These are phyloP conservation scores for Polymyxa betae DNA, from an alignment of 208 protist species.

Conservation along the genomic window DNA sequence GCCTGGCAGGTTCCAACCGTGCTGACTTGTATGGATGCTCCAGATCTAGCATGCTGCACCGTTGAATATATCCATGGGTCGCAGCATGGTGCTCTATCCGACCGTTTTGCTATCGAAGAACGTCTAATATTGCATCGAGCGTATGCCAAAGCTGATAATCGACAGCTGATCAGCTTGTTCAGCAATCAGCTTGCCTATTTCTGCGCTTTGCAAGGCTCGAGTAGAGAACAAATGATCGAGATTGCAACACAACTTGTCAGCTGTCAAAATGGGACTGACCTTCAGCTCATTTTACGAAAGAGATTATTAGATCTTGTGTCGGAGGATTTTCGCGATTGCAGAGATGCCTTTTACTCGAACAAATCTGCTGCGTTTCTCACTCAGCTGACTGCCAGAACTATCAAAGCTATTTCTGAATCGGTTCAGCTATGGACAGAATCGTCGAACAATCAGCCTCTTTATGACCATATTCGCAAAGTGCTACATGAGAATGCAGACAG, in stretches of 20 bases:
- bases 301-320: neutral
- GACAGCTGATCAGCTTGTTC: neutral
- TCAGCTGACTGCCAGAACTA: neutral
- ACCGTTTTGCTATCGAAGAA: neutral
- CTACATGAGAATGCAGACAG: neutral
- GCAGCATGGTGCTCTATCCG: no score
- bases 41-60: no score
- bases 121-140: neutral
- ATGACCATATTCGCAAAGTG: neutral
- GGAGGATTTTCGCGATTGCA: neutral
- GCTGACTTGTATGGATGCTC: no score
- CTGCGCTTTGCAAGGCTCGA: neutral
- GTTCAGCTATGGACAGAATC: neutral
- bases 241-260: neutral
- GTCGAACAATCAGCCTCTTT: neutral
- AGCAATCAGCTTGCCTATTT: neutral
- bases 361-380: neutral
- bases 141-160: neutral
- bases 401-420: neutral
- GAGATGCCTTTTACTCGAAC: neutral
- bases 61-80: no score
- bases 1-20: no score
- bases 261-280: no score
- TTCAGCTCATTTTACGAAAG: no score
- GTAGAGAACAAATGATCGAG: neutral